Evolutionary conservation across 2,329 filamentous ascomycete genomes (phyloP), one percentile per base, ranked within the genome.

Genomic region (Trichoderma brevicompactum): DNA sequence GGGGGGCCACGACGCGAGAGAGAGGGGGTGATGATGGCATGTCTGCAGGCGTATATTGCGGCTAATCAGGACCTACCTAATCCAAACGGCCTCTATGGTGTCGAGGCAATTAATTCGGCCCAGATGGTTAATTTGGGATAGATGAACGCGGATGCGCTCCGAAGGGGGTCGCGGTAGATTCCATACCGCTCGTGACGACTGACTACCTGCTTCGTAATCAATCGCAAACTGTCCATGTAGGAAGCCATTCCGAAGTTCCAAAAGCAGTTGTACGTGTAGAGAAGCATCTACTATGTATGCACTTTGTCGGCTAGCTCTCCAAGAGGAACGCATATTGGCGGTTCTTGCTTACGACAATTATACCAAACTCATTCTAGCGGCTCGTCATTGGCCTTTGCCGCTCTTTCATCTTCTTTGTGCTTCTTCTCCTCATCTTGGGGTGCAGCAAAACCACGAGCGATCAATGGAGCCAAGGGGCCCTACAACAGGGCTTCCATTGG

Each of bases 281-380:
- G 23, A 5, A n/a, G n/a, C n/a, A n/a, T n/a, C n/a, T n/a, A n/a
- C n/a, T 5, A 28, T 28, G 23, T 28, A 28, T 28, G 23, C 23
- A 28, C 23, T 28, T 44, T 44, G 41, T 13, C 41, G 41, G 41
- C 41, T 13, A 28, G 23, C 23, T 28, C 23, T 28, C 23, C 23
- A 28, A 28, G 23, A 28, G 23, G 23, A 28, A 28, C 23, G 23
- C 23, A 28, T 28, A 28, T 28, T 28, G 23, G 23, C 23, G 23
- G 23, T 28, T 28, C 23, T 28, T 28, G 23, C 23, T 28, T 28
- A 28, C 23, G 23, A 28, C 23, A 5, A 3, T 28, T 28, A 28
- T 9, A 32, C 58, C 58, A 52, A 36, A 61, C 8, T 34, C 46
- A 61, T 52, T 41, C 58, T 52, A 43, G 46, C 43, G 55, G 55